Conservation (phyloP, 2,329 filamentous ascomycete species). For the Talaromyces piceae region DNA sequence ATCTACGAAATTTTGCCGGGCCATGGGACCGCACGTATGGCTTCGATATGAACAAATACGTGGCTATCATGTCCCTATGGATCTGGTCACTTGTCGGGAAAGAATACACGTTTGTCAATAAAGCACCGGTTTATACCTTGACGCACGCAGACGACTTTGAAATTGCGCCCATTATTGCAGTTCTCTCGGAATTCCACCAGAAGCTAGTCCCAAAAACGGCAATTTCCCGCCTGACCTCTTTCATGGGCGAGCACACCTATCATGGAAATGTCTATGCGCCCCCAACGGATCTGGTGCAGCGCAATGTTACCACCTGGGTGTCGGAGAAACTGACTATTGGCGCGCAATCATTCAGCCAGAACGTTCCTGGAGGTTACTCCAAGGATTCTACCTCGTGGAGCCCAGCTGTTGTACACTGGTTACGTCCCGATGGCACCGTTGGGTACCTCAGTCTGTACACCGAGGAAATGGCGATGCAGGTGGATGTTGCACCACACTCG, state of each 20-base stretch:
- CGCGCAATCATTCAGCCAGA: constrained; percentile 51
- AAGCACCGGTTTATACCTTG: constrained; percentile 41
- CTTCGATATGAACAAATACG: constrained; percentile 57
- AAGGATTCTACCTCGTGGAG: constrained; percentile 49
- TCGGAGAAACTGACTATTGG: constrained; percentile 53
- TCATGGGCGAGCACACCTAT: constrained; percentile 49
- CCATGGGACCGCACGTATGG: constrained; percentile 60
- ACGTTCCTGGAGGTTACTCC: constrained; percentile 48
- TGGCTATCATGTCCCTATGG: constrained; percentile 51
- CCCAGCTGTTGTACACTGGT: constrained; percentile 56
- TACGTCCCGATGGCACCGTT: constrained; percentile 25
- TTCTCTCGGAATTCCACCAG: constrained; percentile 46
- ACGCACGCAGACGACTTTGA: constrained; percentile 54
- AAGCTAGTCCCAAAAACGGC: constrained; percentile 38
- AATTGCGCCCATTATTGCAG: constrained; percentile 50
- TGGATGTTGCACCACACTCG: constrained; percentile 33
- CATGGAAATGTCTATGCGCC: constrained; percentile 49
- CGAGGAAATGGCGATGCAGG: constrained; percentile 34
- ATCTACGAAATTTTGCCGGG: constrained; percentile 54
- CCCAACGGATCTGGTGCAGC: constrained; percentile 49
- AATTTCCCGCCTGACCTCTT: constrained; percentile 34
- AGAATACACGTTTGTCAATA: constrained; percentile 19
- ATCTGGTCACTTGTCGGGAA: constrained; percentile 46
- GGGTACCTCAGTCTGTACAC: constrained; percentile 30
- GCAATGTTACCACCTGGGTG: constrained; percentile 55